Evolutionary conservation across 1,284 basidiomycete genomes (phyloP), one percentile per base, ranked within the genome.

Genomic region (Pseudozyma tsukubaensis): DNA sequence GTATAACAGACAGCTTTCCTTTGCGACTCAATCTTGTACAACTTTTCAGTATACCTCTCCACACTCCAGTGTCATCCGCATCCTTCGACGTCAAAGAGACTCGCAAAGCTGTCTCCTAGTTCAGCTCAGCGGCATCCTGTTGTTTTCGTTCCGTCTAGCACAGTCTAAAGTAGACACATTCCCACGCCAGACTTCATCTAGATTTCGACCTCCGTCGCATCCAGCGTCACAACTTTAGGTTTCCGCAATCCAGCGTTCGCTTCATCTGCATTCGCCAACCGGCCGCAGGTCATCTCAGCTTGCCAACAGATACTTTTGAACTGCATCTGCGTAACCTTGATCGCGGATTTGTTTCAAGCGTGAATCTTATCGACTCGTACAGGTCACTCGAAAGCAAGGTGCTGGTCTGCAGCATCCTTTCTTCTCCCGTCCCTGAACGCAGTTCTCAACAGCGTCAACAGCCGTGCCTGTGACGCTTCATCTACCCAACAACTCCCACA

Each of bases 101-200:
- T 29, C 24, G 24, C 24, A 29, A 29, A 29, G 24, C 24, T 6
- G 24, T 29, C 51, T 13, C 21, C 19, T 18, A 24, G 34, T 43
- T 21, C 9, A 12, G 40, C 21, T 1, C 18, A 18, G 36, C 32
- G n/a, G 42, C 24, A 29, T 34, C 14, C 37, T 7, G 37, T 53
- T 45, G 39, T 50, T 53, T 29, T 29, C 50, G 50, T 48, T 14
- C 42, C 4, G 59, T 53, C 49, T 50, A 60, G 39, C 32, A 39
- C n/a, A 11, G 21, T 36, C 50, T 34, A n/a, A 40, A 37, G 18
- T 34, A 29, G 4, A 16, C 19, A 45, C 13, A n/a, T 60, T 53
- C 59, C 47, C 59, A 60, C 58, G 43, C 43, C 40, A 21, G 43
- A 29, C 54, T 57, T 57, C 43, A 55, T 44, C 56, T 51, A 42